phyloP scores from a whole-genome alignment of 2,329 filamentous ascomycete genomes.

The Pleoardoris graminearum region DNA sequence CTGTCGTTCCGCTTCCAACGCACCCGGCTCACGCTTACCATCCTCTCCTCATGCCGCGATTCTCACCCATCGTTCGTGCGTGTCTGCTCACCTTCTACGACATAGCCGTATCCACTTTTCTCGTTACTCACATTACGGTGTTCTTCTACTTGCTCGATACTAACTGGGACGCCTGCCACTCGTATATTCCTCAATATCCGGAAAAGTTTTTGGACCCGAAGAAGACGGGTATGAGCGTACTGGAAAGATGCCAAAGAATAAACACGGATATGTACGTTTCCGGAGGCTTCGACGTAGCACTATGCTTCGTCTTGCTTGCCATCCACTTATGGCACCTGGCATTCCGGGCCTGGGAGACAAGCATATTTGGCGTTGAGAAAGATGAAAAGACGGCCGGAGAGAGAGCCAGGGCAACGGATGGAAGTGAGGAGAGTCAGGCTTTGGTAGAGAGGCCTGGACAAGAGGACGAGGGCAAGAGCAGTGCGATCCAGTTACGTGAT shows the following conservation, averaged over 20 bases:
- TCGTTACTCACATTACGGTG: slow-evolving; percentile 11
- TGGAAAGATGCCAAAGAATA: slow-evolving; percentile 9
- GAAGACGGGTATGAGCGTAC: neutral
- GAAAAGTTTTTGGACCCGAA: neutral
- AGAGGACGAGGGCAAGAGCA: neutral
- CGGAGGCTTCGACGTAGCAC: slow-evolving; percentile 7
- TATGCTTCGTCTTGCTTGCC: neutral
- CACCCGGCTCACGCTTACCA: neutral
- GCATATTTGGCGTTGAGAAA: neutral
- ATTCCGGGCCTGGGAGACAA: neutral
- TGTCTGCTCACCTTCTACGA: slow-evolving; percentile 13
- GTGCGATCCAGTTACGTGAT: neutral
- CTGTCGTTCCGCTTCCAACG: neutral
- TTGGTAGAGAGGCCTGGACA: neutral
- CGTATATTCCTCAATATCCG: neutral
- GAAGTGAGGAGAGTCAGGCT: neutral
- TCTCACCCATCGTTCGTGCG: slow-evolving; percentile 2
- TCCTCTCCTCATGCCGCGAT: neutral
- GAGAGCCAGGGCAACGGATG: neutral
- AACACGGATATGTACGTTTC: slow-evolving; percentile 13
- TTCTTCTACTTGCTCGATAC: slow-evolving; percentile 14
- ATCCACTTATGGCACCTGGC: slow-evolving; percentile 4
- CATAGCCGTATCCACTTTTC: slow-evolving; percentile 6
- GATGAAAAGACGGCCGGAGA: neutral
- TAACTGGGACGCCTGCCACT: slow-evolving; percentile 11